Conservation (phyloP, 805 yeast species). For the Saccharomycopsis sp. region DNA sequence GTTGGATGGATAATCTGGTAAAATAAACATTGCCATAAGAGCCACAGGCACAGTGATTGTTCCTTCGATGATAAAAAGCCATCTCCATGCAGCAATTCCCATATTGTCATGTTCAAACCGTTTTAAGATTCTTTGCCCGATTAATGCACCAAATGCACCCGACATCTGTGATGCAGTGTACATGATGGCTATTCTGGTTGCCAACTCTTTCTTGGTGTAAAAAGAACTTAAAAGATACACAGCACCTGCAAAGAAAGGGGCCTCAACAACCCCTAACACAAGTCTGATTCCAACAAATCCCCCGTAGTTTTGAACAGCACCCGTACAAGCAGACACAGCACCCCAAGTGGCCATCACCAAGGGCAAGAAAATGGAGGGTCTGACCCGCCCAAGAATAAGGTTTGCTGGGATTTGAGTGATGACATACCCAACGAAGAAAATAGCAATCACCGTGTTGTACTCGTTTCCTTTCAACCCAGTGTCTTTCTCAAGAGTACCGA, state of each 20-base stretch:
- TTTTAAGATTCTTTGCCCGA: slow-evolving; percentile 39
- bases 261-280: slow-evolving; percentile 42
- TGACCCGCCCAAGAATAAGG: slow-evolving; percentile 37
- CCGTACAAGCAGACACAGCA: slow-evolving; percentile 37
- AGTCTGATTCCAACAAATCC: slow-evolving; percentile 41
- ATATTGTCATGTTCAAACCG: slow-evolving; percentile 11
- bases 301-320: slow-evolving; percentile 38
- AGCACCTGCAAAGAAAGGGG: slow-evolving; percentile 43
- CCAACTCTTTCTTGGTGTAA: slow-evolving; percentile 43
- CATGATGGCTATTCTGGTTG: slow-evolving; percentile 41
- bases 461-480: slow-evolving; percentile 36
- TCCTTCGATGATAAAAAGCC: slow-evolving; percentile 47
- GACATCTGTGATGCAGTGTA: slow-evolving; percentile 49
- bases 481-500: slow-evolving; percentile 44
- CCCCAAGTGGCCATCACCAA: slow-evolving; percentile 34
- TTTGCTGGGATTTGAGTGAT: slow-evolving; percentile 44
- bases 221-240: slow-evolving; percentile 26
- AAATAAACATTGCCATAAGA: slow-evolving; percentile 28
- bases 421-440: slow-evolving; percentile 41
- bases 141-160: slow-evolving; percentile 52
- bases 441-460: slow-evolving; percentile 46
- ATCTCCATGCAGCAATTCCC: slow-evolving; percentile 41
- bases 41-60: slow-evolving; percentile 36
- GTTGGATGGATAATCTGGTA: slow-evolving; percentile 36
- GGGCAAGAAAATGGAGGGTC: slow-evolving; percentile 47